Base-by-base conservation (phyloP, 2,329 filamentous ascomycete species). In the Penicillium sp. region DNA sequence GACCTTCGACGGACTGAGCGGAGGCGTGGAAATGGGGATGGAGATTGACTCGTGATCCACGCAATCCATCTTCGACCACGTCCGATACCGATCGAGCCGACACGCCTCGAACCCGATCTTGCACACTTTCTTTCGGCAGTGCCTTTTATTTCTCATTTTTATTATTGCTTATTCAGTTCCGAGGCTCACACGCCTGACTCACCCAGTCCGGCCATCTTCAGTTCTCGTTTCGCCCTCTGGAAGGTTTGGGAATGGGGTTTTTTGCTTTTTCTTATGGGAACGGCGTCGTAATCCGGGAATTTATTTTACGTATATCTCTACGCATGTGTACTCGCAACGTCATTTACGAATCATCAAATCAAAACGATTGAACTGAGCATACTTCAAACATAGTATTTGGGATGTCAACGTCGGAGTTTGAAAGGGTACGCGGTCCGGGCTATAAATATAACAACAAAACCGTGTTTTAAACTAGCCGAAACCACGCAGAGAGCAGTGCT, bases 21-120 rank as follows among this genome's bases (percentile, higher is more conserved):
- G 58, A 56, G 66, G 67, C 55, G 62, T 67, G 52, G 71, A 58
- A 60, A 71, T 69, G 67, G 71, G 71, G 46, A 76, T 76, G 73
- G 74, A 76, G 45, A 74, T 77, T 54, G 74, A 77, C 54, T 63
- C 66, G 31, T 75, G 65, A 65, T 57, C 36, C 14, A 22, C 10
- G 9, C 27, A 34, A 43, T 14, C 31, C 16, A 39, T 29, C 16
- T 45, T 22, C 36, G 5, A 18, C 16, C n/a, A 18, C 43, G 16
- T 48, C 11, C 24, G 21, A 46, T 34, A 42, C 39, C 32, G 36
- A 50, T 42, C 49, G 44, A 47, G 43, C 14, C 52, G 47, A 58
- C 18, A 36, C 36, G 29, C 22, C 52, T 21, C 32, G 11, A 49
- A 45, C 52, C 46, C 52, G 49, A 56, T 16, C 32, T 47, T 38